Percentiles rank a stretch among this genome's conserved stretches.
phyloP scores from a whole-genome alignment of 1,284 basidiomycete species.

The Schizophyllum commune region DNA sequence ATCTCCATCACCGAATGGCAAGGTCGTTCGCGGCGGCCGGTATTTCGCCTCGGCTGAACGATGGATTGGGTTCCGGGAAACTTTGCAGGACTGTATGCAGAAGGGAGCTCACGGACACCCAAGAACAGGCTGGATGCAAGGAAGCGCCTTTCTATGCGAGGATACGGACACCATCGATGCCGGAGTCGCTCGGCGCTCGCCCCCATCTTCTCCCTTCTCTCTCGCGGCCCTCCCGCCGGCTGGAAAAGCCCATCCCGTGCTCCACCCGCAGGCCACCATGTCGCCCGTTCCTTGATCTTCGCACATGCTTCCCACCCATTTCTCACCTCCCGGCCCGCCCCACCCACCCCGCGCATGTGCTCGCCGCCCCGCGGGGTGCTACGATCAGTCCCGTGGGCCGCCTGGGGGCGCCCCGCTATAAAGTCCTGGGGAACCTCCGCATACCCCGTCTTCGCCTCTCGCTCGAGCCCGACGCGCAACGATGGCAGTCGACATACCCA shows the following conservation, averaged over 20 bases:
- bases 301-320: background rate
- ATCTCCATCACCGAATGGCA: background rate
- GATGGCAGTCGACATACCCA: background rate
- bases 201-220: background rate
- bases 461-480: background rate
- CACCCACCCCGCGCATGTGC: background rate
- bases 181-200: background rate
- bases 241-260: background rate
- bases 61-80: no score
- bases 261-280: background rate
- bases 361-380: background rate
- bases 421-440: background rate
- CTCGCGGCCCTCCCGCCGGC: background rate
- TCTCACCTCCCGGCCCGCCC: background rate
- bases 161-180: background rate
- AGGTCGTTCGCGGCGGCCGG: no score
- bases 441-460: background rate
- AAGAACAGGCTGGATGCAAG: no score
- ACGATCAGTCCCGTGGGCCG: background rate
- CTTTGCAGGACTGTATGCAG: no score
- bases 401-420: background rate
- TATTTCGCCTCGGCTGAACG: no score
- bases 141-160: background rate
- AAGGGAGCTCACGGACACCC: no score
- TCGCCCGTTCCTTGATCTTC: background rate